These are phyloP conservation scores for Platismatia glauca DNA, from an alignment of 495 filamentous ascomycete species.

Conservation along the genomic window DNA sequence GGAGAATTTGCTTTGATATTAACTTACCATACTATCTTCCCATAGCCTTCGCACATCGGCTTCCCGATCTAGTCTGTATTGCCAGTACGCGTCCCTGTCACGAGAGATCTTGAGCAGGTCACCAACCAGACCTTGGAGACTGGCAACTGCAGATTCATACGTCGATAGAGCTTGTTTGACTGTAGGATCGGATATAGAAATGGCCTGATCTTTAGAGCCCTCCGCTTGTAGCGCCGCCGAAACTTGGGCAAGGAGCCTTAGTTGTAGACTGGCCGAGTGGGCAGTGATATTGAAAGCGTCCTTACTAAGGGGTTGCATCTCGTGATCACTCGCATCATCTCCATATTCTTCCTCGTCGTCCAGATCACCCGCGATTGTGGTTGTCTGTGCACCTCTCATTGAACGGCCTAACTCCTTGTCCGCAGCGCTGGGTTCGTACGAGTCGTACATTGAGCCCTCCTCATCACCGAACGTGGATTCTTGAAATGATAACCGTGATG, in stretches of 20 bases:
- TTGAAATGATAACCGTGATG: conserved; percentile 44
- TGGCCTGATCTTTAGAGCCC: conserved; percentile 54
- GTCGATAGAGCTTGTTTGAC: conserved; percentile 72
- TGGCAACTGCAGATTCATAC: conserved; percentile 82
- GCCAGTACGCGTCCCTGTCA: conserved; percentile 94
- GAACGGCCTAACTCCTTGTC: conserved; percentile 44
- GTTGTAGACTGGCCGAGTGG: conserved; percentile 84
- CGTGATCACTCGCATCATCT: conserved; percentile 73
- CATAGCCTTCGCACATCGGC: conserved; percentile 82
- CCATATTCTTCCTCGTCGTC: conserved; percentile 80
- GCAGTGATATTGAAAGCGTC: conserved; percentile 94
- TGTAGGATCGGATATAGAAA: conserved; percentile 63
- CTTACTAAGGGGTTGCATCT: conserved; percentile 61
- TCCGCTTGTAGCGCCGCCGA: conserved; percentile 72
- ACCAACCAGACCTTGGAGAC: conserved; percentile 75
- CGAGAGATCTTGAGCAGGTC: conserved; percentile 84
- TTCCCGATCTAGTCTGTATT: conserved; percentile 85
- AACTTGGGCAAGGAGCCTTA: conserved; percentile 79
- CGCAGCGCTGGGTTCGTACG: conserved; percentile 49
- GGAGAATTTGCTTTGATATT: neutral
- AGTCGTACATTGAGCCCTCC: conserved; percentile 44
- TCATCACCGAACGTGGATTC: conserved; percentile 44
- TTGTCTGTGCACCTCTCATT: conserved; percentile 21
- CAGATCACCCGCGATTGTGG: conserved; percentile 38
- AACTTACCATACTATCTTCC: conserved; percentile 82